Evolutionary conservation across 1,284 basidiomycete genomes (phyloP), one percentile per base, ranked within the genome.

Genomic region (Malassezia caprae): DNA sequence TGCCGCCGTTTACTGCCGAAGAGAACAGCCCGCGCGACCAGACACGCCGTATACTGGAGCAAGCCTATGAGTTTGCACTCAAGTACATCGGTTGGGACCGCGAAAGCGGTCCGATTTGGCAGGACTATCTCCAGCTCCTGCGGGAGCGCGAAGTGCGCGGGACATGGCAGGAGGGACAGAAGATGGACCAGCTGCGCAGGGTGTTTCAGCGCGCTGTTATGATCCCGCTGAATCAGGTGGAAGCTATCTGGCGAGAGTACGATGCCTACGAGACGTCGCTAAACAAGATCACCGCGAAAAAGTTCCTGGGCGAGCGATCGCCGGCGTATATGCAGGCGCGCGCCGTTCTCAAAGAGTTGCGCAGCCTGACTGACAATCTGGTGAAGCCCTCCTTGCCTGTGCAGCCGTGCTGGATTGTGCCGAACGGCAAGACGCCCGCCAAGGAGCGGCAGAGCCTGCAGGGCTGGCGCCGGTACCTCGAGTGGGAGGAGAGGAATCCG

Each of bases 401-500:
- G 31, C 57, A 64, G 23, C 72, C 72, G 13, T 46, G 61, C 13
- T 74, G 68, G 68, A 44, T 51, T 8, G 28, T 24, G 10, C 19
- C 49, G 11, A 19, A 17, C 13, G 27, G 34, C 12, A 30, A 48
- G 4, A 55, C 61, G 31, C 43, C 61, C 0, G 59, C 61, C 3
- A 59, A 61, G 37, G 90, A 96, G 69, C 81, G 88, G 40, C 79
- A 81, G 13, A 79, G 87, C 30, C 82, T 90, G 4, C 83, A 83
- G 19, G 82, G 83, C 13, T 99, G 94, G 94, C 88, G 88, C 65
- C 79, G 81, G 2, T 96, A 96, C 73, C 77, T 98, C 48, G 88
- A 88, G 67, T 98, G 89, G 88, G 94, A 99, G 76, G 89, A 94
- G 74, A 81, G 81, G 61, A 96, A 99, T 69, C 94, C 91, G 1